These are phyloP conservation scores for Clitoria ternatea DNA, from an alignment of 306 rosid species.

Conservation along the genomic window DNA sequence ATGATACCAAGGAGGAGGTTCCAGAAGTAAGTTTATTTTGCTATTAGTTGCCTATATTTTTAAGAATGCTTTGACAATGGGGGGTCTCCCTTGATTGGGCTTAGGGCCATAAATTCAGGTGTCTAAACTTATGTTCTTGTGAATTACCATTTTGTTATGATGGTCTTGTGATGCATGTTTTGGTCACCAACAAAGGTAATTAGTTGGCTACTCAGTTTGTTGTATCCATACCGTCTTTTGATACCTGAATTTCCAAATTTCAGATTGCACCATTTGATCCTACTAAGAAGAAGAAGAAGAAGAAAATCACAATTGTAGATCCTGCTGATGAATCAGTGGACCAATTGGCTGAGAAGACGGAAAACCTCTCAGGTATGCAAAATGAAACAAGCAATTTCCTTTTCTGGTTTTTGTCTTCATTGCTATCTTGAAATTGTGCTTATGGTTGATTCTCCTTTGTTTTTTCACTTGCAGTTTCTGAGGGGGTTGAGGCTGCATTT, in stretches of 20 bases:
- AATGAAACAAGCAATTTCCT: not conserved
- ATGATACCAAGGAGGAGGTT: slow-evolving; percentile 64
- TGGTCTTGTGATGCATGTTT: slow-evolving; percentile 3
- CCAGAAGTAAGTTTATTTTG: slow-evolving; percentile 48
- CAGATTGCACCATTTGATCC: slow-evolving; percentile 94
- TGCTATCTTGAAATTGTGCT: slow-evolving; percentile 7
- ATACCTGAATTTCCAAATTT: slow-evolving; percentile 8
- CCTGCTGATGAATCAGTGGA: slow-evolving; percentile 74
- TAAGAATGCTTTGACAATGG: not conserved
- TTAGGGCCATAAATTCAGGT: not conserved
- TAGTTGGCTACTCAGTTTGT: not conserved
- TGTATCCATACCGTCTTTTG: not conserved
- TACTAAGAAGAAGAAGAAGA: slow-evolving; percentile 87
- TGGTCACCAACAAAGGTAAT: not conserved
- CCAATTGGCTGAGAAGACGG: slow-evolving; percentile 78
- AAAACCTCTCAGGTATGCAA: slow-evolving; percentile 62
- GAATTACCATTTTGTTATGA: not conserved
- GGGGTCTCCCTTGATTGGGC: not conserved
- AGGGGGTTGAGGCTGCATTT: slow-evolving; percentile 68
- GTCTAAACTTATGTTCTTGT: not conserved
- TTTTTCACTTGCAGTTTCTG: slow-evolving; percentile 65
- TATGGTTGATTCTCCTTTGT: not conserved
- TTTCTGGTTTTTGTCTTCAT: not conserved
- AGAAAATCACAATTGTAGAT: slow-evolving; percentile 38
- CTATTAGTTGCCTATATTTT: not conserved